These are phyloP conservation scores for Vigna trinervia DNA, from an alignment of 306 rosid species.

Conservation along the genomic window DNA sequence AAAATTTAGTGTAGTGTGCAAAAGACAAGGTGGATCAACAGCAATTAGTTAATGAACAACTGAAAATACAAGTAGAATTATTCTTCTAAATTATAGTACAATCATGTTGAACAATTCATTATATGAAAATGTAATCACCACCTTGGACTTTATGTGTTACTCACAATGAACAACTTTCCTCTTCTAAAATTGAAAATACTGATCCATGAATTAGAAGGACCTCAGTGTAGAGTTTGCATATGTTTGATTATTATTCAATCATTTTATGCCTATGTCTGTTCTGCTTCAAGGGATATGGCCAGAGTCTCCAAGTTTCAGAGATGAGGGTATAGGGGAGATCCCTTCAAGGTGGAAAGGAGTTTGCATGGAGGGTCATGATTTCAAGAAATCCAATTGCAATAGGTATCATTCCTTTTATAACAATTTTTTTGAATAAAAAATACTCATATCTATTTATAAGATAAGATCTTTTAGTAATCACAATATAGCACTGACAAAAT, in stretches of 20 bases:
- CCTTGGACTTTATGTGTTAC: neutral
- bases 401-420: slow-evolving; percentile 62
- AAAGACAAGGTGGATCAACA: neutral
- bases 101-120: neutral
- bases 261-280: slow-evolving; percentile 22
- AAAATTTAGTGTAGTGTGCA: neutral
- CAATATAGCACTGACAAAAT: neutral
- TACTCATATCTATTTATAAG: neutral
- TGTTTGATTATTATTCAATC: slow-evolving; percentile 6
- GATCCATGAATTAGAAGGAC: neutral
- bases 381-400: slow-evolving; percentile 83
- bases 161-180: slow-evolving; percentile 26
- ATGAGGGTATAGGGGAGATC: slow-evolving; percentile 71
- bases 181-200: neutral
- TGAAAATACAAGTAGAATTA: neutral
- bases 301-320: slow-evolving; percentile 85
- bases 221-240: neutral
- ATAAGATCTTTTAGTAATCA: neutral
- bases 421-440: neutral
- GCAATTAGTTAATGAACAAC: neutral
- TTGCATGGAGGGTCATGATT: slow-evolving; percentile 86
- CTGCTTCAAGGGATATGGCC: slow-evolving; percentile 84
- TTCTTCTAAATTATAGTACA: neutral
- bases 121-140: slow-evolving; percentile 8
- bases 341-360: slow-evolving; percentile 91